These are phyloP conservation scores for Tulasnella sp. DNA, from an alignment of 768 basidiomycete species.

Conservation along the genomic window DNA sequence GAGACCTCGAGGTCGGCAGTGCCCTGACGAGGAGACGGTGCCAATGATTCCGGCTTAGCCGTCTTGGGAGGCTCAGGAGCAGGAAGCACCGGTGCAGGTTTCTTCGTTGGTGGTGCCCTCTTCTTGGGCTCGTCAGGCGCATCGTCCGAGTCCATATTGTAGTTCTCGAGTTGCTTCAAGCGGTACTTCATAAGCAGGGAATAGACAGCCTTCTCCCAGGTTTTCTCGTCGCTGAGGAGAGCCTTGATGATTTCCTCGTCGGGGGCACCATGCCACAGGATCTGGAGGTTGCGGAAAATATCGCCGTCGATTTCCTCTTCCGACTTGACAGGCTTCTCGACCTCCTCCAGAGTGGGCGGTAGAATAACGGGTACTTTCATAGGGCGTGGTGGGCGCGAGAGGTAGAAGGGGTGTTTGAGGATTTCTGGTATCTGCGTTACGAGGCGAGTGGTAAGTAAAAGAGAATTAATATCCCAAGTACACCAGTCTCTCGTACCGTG, in stretches of 20 bases:
- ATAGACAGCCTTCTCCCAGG: conserved; percentile 96
- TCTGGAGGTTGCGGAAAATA: conserved; percentile 81
- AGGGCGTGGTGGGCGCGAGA: conserved; percentile 38
- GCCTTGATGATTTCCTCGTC: conserved; percentile 66
- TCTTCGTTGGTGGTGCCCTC: conserved; percentile 2
- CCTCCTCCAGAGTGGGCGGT: conserved; percentile 50
- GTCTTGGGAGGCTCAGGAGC: neutral
- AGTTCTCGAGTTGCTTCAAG: conserved; percentile 60
- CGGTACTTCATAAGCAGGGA: conserved; percentile 82
- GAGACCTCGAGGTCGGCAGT: neutral
- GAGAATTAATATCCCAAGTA: neutral
- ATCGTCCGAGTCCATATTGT: conserved; percentile 57
- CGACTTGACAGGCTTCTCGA: conserved; percentile 58
- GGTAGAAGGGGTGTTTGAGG: conserved; percentile 70
- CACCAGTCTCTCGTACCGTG: conserved; percentile 36
- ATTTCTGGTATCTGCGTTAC: conserved; percentile 56
- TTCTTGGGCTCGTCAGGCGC: conserved; percentile 20
- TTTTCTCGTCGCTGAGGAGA: conserved; percentile 50
- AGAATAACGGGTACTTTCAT: conserved; percentile 31
- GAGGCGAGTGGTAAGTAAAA: neutral
- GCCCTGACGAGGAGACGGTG: neutral
- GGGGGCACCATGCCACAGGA: conserved; percentile 78
- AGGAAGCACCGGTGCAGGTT: neutral
- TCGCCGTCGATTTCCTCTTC: conserved; percentile 72
- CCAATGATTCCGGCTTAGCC: neutral